Evolutionary conservation across 306 rosid genomes (phyloP).

Genomic region (Chamaecrista fasciculata): DNA sequence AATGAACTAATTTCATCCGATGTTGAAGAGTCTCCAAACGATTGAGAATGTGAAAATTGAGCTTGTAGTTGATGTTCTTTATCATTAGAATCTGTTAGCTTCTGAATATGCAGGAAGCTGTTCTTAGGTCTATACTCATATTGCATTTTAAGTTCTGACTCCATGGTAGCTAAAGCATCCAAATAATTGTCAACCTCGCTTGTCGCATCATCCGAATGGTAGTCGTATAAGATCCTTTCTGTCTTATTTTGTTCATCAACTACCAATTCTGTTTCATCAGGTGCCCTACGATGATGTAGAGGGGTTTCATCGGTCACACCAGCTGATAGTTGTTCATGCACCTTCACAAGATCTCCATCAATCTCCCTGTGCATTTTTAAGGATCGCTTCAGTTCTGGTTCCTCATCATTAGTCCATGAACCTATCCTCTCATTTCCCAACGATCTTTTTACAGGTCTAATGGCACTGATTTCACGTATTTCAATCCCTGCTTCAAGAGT

Average conservation of each 20-base stretch:
- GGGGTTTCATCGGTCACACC: slow-evolving; percentile 39
- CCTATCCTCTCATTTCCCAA: slow-evolving; percentile 41
- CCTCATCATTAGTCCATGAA: slow-evolving; percentile 54
- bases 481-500: slow-evolving; percentile 54
- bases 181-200: slow-evolving; percentile 84
- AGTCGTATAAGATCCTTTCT: slow-evolving; percentile 47
- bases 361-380: slow-evolving; percentile 31
- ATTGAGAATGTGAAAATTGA: slow-evolving; percentile 60
- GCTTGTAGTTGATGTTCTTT: slow-evolving; percentile 50
- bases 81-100: slow-evolving; percentile 45
- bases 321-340: slow-evolving; percentile 43
- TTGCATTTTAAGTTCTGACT: slow-evolving; percentile 69
- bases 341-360: slow-evolving; percentile 37
- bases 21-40: slow-evolving; percentile 57
- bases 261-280: slow-evolving; percentile 38
- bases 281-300: slow-evolving; percentile 37
- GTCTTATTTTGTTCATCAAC: slow-evolving; percentile 48
- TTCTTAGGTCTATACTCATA: slow-evolving; percentile 52
- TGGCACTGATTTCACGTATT: slow-evolving; percentile 67
- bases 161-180: slow-evolving; percentile 81
- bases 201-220: slow-evolving; percentile 61
- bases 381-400: slow-evolving; percentile 38
- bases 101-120: slow-evolving; percentile 38
- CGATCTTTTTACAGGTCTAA: slow-evolving; percentile 52
- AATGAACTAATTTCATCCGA: slow-evolving; percentile 63